Percentiles rank a stretch among this genome's conserved stretches.
These are phyloP conservation scores for Zygotorulaspora sp. DNA, from an alignment of 805 yeast species.

Conservation along the genomic window DNA sequence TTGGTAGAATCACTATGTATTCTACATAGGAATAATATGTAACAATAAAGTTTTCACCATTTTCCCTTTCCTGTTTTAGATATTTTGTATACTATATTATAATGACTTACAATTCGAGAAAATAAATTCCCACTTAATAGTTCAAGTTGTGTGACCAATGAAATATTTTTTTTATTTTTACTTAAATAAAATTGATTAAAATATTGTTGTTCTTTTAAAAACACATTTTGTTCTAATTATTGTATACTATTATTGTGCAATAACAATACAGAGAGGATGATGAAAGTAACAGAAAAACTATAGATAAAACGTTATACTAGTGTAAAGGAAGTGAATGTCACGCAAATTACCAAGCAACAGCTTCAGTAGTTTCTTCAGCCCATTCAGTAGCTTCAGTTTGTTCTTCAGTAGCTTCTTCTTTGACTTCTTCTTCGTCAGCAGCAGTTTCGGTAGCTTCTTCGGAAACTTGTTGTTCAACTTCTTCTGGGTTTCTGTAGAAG, in stretches of 20 bases:
- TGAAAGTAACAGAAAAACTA: slow-evolving; percentile 17
- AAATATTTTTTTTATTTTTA: no score
- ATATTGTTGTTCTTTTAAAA: neutral
- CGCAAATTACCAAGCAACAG: slow-evolving; percentile 30
- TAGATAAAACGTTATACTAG: slow-evolving; percentile 21
- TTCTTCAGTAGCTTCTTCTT: slow-evolving; percentile 75
- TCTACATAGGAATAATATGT: slow-evolving; percentile 12
- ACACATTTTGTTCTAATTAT: slow-evolving; percentile 16
- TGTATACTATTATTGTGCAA: slow-evolving; percentile 16
- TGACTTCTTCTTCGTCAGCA: slow-evolving; percentile 61
- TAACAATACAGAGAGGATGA: slow-evolving; percentile 19
- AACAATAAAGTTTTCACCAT: slow-evolving; percentile 1
- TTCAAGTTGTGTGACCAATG: no score
- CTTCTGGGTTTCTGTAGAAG: slow-evolving; percentile 99
- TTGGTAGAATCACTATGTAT: slow-evolving; percentile 6
- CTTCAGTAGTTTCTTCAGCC: slow-evolving; percentile 45
- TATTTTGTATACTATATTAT: no score
- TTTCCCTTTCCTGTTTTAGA: neutral
- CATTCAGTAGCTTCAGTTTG: slow-evolving; percentile 59
- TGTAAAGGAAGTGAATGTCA: slow-evolving; percentile 11
- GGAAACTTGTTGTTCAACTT: slow-evolving; percentile 74
- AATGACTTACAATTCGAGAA: no score
- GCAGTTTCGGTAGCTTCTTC: slow-evolving; percentile 71
- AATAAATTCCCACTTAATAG: no score
- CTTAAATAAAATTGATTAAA: no score